A percentile compares a stretch with the other conserved stretches of the same genome.
Conservation (phyloP, 1,284 basidiomycete species). For the Cerioporus squamosus region DNA sequence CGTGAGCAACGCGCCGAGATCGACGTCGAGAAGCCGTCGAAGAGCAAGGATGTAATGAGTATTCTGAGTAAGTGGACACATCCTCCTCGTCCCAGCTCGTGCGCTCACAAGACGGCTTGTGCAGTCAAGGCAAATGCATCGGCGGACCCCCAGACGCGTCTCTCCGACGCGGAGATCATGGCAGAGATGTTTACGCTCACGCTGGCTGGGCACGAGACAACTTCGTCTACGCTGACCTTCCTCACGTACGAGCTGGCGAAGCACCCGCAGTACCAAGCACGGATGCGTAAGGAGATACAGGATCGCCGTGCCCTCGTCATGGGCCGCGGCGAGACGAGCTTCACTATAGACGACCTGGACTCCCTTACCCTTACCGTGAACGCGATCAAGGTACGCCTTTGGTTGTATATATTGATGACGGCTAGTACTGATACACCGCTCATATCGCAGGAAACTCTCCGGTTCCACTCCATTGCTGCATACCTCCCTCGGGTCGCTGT, state of each 20-base stretch:
- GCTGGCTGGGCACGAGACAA: conserved; percentile 32
- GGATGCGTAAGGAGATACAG: conserved; percentile 33
- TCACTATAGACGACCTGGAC: conserved; percentile 36
- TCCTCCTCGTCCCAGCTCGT: neutral
- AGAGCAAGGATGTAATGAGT: conserved; percentile 42
- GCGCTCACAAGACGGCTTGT: too few species aligned
- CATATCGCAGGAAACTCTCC: conserved; percentile 44
- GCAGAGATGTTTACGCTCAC: conserved; percentile 53
- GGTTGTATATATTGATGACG: too few species aligned
- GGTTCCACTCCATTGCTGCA: conserved; percentile 41
- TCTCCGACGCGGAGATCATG: conserved; percentile 51
- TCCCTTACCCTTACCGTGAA: conserved; percentile 26
- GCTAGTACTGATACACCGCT: too few species aligned
- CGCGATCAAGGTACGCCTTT: conserved; percentile 18
- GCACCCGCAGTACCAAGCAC: conserved; percentile 33
- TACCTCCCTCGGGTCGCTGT: conserved; percentile 35
- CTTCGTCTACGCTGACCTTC: conserved; percentile 29
- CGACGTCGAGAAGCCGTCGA: conserved; percentile 12
- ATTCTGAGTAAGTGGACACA: conserved; percentile 44
- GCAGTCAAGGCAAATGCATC: conserved; percentile 58
- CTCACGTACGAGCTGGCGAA: conserved; percentile 33
- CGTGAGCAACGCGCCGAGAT: conserved; percentile 10
- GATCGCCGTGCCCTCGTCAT: conserved; percentile 18
- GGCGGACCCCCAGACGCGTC: conserved; percentile 43
- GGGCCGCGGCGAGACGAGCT: conserved; percentile 30